Evolutionary conservation across 106 monocot genomes (phyloP), one percentile per base, ranked within the genome.

Genomic region (Acanthochlamys bracteata): DNA sequence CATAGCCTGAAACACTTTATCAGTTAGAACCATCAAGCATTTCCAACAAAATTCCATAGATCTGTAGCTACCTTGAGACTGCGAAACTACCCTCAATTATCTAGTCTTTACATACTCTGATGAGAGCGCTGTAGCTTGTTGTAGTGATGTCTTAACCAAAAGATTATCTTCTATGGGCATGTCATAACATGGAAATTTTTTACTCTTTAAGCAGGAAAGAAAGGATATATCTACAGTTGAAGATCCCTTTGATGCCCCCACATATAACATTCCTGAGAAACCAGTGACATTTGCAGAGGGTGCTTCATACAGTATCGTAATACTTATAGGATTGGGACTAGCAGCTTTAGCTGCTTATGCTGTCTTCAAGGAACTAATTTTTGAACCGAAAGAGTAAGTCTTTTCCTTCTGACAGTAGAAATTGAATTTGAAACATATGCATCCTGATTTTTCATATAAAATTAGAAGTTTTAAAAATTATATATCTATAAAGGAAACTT

Each of bases 251-350:
- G 95, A 96, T 82, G 75, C 86, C 20, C 86, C 80, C 3, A 96
- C 95, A 9, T 87, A 96, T 39, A 79, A 96, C 74, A 96, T 96
- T 74, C 95, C 95, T 20, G 87, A 96, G 69, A 96, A 96, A 56
- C 95, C 95, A 59, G 90, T 96, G 61, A 90, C 90, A 22, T 96
- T 96, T 66, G 61, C 82, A 15, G 95, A 96, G 71, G 95, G 95
- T 69, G 95, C 95, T 70, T 96, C 95, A 25, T 96, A 96, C 64
- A 83, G 87, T 74, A 25, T 90, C 40, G 51, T 88, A 24, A 90
- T 96, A 82, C 78, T 96, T 63, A 84, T 82, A 1, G 95, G 95
- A 20, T 82, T 96, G 20, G 95, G 87, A 40, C 39, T 90, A 65
- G 95, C 95, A 20, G 84, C 71, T 7, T 67, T 90, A 55, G 95